A percentile compares a stretch with the other conserved stretches of the same genome.
phyloP scores from a whole-genome alignment of 352 stramenopile species.

The Blastocystis sp. region DNA sequence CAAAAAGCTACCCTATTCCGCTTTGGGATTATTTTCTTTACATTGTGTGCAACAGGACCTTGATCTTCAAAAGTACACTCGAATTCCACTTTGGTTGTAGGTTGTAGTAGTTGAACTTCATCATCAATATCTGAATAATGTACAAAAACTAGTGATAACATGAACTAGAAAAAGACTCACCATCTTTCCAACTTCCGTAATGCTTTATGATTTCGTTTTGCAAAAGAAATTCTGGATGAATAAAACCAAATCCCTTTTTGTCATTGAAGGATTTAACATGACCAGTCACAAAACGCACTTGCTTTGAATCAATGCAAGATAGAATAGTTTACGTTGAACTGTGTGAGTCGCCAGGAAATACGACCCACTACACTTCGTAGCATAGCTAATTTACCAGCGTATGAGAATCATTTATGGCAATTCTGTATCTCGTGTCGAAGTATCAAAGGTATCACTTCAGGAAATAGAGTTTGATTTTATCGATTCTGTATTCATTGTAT shows the following conservation, averaged over 20 bases:
- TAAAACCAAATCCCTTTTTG: slow-evolving; percentile 57
- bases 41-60: background rate
- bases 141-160: slow-evolving; percentile 26
- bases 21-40: slow-evolving; percentile 52
- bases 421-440: too few species aligned
- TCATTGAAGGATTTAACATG: slow-evolving; percentile 57
- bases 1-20: background rate
- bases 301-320: background rate
- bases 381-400: background rate
- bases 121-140: slow-evolving; percentile 58
- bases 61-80: slow-evolving; percentile 21
- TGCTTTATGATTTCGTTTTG: slow-evolving; percentile 51
- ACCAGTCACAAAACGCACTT: background rate
- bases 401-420: too few species aligned
- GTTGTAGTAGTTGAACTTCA: slow-evolving; percentile 16
- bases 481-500: background rate
- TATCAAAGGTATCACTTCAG: too few species aligned
- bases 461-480: too few species aligned
- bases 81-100: slow-evolving; percentile 42
- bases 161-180: background rate
- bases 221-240: slow-evolving; percentile 30
- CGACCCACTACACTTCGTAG: background rate
- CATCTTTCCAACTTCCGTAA: slow-evolving; percentile 56
- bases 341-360: background rate
- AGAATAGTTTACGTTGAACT: background rate